Base-by-base conservation (phyloP, 805 yeast species). In the Pichia insulana region DNA sequence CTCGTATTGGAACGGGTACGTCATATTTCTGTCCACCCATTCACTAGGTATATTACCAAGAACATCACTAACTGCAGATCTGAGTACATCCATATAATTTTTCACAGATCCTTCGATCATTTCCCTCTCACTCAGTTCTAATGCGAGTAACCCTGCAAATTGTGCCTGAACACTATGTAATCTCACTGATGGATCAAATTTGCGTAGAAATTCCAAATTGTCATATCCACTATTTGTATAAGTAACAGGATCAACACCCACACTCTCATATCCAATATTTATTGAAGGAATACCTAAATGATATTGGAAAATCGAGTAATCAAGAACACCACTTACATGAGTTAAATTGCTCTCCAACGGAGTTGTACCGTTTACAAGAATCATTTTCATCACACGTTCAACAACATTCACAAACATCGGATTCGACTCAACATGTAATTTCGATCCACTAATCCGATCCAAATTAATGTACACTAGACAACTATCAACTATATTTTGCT, bases 271-370 rank as follows among this genome's bases (percentile, higher is more conserved):
- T 8, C 75, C 73, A 41, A 77, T 56, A 40, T 70, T 69, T 10
- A 76, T 68, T 0, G 83, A 70, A 2, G 89, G 84, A 32, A 82
- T 72, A 6, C 87, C 89, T 49, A 80, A 56, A 54, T 76, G 78
- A 51, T 74, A 73, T 57, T 80, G 84, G 50, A 80, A 79, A 9
- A 76, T 76, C 2, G 75, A 67, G 52, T 67, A 73, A 53, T 76
- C 82, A 1, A 80, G 67, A 40, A 56, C 44, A 7, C 74, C 73
- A 9, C 75, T 74, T 12, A 76, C 62, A 17, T 63, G 53, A 3
- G 52, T 48, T 66, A 77, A 78, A 51, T 74, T 73, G 28, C 78
- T 75, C 49, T 57, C 65, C 25, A 81, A 62, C 0, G 74, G 57
- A 5, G 58, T 65, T 17, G 58, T 61, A 16, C 63, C 67, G 37